Conservation (phyloP, 495 filamentous ascomycete species). For the Astrocystis sublimbata region DNA sequence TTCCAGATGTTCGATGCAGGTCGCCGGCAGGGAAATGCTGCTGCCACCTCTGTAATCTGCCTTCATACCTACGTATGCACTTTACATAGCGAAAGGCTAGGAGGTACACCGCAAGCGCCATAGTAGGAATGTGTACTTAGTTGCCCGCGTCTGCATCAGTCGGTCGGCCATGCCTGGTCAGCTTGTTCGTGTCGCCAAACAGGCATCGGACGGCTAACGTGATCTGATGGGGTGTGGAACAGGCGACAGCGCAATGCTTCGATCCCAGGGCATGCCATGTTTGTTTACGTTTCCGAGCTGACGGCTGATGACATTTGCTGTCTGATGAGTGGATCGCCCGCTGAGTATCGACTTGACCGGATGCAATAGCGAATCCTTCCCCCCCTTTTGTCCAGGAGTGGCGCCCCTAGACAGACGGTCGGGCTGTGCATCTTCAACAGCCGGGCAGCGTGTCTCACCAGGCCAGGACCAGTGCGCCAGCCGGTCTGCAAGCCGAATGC, state of each 20-base stretch:
- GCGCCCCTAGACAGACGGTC: constrained; percentile 1
- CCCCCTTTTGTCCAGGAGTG: background rate
- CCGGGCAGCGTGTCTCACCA: background rate
- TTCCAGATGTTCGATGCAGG: too few species aligned
- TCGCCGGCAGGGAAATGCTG: background rate
- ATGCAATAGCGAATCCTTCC: background rate
- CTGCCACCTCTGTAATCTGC: too few species aligned
- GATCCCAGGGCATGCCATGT: constrained; percentile 11
- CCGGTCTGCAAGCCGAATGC: background rate
- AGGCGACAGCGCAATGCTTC: background rate
- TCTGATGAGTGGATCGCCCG: background rate
- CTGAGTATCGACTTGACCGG: background rate
- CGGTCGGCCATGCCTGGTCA: constrained; percentile 11
- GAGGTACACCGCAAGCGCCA: too few species aligned
- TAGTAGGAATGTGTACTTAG: background rate
- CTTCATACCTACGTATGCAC: background rate
- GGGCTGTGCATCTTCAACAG: background rate
- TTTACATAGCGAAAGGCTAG: background rate
- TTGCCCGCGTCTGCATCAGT: constrained; percentile 12
- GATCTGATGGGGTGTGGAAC: constrained; percentile 26
- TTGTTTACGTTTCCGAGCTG: constrained; percentile 2
- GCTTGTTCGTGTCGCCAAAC: constrained; percentile 22
- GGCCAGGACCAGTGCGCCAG: background rate
- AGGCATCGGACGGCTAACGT: constrained; percentile 28
- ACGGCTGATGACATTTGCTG: constrained; percentile 11